These are phyloP conservation scores for Calonectria honghensis DNA, from an alignment of 2,329 filamentous ascomycete species.

Conservation along the genomic window DNA sequence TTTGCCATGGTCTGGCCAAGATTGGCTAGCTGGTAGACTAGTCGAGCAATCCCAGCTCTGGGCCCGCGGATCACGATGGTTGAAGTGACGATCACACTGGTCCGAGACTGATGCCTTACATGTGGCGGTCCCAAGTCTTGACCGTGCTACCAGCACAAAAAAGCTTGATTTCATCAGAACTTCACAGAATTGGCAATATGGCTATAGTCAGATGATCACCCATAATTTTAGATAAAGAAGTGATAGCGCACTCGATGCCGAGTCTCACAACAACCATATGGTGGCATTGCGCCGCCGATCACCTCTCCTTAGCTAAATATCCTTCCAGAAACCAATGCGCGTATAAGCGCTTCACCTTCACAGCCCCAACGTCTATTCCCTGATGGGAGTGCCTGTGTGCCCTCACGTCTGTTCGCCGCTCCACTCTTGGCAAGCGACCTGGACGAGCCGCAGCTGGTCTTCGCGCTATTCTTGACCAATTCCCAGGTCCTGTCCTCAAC, in stretches of 20 bases:
- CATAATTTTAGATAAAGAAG: neutral
- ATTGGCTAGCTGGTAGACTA: neutral
- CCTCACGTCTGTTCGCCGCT: neutral
- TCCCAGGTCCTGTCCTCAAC: neutral
- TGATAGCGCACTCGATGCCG: neutral
- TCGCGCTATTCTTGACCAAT: neutral
- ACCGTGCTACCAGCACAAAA: neutral
- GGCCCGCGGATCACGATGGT: neutral
- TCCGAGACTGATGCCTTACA: constrained; percentile 3
- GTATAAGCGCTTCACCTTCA: constrained; percentile 4
- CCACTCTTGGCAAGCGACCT: neutral
- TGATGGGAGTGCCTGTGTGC: neutral
- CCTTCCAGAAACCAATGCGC: neutral
- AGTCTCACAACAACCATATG: no score
- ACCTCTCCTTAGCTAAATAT: neutral
- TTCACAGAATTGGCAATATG: neutral
- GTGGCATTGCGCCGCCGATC: neutral
- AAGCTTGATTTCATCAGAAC: neutral
- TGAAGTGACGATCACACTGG: constrained; percentile 2
- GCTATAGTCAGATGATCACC: neutral
- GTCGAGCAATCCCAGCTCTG: neutral
- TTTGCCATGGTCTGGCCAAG: neutral
- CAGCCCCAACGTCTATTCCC: neutral
- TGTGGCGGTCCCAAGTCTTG: constrained; percentile 9
- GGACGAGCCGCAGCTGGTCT: neutral